These are phyloP conservation scores for Aspergillus quadricinctus DNA, from an alignment of 2,329 filamentous ascomycete genomes.

Conservation along the genomic window DNA sequence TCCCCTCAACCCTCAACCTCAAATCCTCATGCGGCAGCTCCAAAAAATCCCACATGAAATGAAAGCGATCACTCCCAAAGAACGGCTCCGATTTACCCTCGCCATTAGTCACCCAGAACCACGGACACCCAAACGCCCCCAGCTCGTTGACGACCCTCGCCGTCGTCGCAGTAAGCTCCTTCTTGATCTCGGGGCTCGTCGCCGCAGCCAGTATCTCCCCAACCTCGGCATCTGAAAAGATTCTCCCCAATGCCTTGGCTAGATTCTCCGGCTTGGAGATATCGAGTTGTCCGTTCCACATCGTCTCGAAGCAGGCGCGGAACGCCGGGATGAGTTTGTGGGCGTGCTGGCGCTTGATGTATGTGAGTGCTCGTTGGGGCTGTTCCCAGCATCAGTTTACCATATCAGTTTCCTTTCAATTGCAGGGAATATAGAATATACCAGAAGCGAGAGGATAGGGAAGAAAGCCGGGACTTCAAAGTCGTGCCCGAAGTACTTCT, in stretches of 20 bases:
- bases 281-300: constrained; percentile 61
- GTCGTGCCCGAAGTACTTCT: constrained; percentile 46
- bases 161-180: constrained; percentile 55
- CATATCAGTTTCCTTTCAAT: background rate
- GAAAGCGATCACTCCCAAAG: constrained; percentile 68
- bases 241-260: constrained; percentile 18
- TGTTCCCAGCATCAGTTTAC: constrained; percentile 27
- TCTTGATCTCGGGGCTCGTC: constrained; percentile 48
- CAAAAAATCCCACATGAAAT: constrained; percentile 63
- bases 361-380: constrained; percentile 63
- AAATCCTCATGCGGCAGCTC: constrained; percentile 44
- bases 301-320: constrained; percentile 52
- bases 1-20: constrained; percentile 6
- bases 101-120: constrained; percentile 59
- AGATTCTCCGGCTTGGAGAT: constrained; percentile 57
- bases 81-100: constrained; percentile 62
- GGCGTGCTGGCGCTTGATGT: constrained; percentile 59
- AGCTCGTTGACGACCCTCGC: constrained; percentile 53
- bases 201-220: constrained; percentile 53
- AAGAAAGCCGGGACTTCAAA: constrained; percentile 48
- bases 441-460: constrained; percentile 51
- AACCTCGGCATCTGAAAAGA: constrained; percentile 47
- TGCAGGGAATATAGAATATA: constrained; percentile 36
- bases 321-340: constrained; percentile 51
- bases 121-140: constrained; percentile 73